Percentiles rank a stretch among this genome's conserved stretches.
These are phyloP conservation scores for Mycena pura DNA, from an alignment of 768 basidiomycete genomes.

Conservation along the genomic window DNA sequence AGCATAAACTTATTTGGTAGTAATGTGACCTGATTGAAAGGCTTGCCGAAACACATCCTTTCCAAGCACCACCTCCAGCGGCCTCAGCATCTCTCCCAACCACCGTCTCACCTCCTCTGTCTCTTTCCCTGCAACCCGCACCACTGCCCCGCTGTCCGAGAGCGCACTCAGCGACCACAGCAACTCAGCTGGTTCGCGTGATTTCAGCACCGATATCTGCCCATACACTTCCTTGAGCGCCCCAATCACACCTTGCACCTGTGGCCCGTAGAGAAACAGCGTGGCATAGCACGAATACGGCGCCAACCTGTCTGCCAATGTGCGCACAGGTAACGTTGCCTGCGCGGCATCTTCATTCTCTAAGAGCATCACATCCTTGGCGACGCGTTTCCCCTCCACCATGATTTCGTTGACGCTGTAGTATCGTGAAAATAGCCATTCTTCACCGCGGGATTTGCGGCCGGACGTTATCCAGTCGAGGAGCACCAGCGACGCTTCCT, in stretches of 20 bases:
- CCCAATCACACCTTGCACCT: constrained; percentile 52
- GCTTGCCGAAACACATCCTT: constrained; percentile 67
- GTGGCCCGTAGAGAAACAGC: constrained; percentile 79
- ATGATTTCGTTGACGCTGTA: constrained; percentile 86
- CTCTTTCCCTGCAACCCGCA: constrained; percentile 79
- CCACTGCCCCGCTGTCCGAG: constrained; percentile 55
- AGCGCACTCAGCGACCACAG: constrained; percentile 85
- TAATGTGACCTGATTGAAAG: constrained; percentile 55
- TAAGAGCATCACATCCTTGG: constrained; percentile 80
- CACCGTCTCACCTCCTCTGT: constrained; percentile 78
- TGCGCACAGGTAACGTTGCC: constrained; percentile 43
- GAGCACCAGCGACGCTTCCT: constrained; percentile 68
- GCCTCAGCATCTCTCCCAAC: constrained; percentile 62
- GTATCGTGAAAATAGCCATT: constrained; percentile 89
- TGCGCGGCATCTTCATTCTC: constrained; percentile 48
- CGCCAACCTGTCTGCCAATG: constrained; percentile 64
- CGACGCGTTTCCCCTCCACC: constrained; percentile 67
- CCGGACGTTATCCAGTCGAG: constrained; percentile 96
- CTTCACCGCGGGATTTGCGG: constrained; percentile 80
- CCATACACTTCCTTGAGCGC: constrained; percentile 58
- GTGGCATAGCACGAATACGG: constrained; percentile 94
- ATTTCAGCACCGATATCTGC: constrained; percentile 66
- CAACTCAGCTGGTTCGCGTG: constrained; percentile 63
- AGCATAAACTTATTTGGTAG: constrained; percentile 7
- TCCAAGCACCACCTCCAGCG: constrained; percentile 63